Evolutionary conservation across 2,329 filamentous ascomycete genomes (phyloP).

Genomic region (Monilinia aucupariae): DNA sequence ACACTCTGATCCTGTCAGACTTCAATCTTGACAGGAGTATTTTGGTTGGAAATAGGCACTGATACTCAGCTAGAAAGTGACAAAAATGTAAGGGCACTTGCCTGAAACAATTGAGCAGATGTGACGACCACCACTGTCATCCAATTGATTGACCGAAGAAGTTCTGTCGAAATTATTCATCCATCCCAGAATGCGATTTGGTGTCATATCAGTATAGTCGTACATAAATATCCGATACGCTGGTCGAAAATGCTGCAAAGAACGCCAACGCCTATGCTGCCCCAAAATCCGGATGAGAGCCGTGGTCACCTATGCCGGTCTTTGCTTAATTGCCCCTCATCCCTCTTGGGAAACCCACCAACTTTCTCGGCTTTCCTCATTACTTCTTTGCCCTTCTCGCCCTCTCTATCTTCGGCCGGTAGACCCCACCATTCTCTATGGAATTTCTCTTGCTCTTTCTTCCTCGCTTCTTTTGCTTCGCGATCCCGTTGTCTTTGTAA

Average conservation of each 20-base stretch:
- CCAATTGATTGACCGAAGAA: neutral
- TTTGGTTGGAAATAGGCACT: neutral
- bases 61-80: neutral
- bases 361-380: slow-evolving; percentile 51
- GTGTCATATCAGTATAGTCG: slow-evolving; percentile 18
- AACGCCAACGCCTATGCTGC: slow-evolving; percentile 22
- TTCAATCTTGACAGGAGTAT: neutral
- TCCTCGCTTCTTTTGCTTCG: slow-evolving; percentile 56
- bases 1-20: too few relatives aligned
- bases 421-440: slow-evolving; percentile 64
- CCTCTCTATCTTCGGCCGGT: slow-evolving; percentile 51
- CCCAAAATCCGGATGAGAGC: neutral
- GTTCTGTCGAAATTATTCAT: neutral
- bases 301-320: slow-evolving; percentile 34
- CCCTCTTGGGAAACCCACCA: slow-evolving; percentile 46
- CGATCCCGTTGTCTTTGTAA: slow-evolving; percentile 63
- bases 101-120: neutral
- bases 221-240: slow-evolving; percentile 23
- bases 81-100: slow-evolving; percentile 2
- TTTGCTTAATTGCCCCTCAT: slow-evolving; percentile 35
- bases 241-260: slow-evolving; percentile 24
- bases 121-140: neutral
- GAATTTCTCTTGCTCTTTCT: slow-evolving; percentile 59
- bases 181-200: slow-evolving; percentile 9
- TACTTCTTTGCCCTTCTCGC: slow-evolving; percentile 50